Percentiles rank a stretch among this genome's conserved stretches.
These are phyloP conservation scores for Pseudognaphalium luteoalbum DNA, from an alignment of 129 eudicot species.

Conservation along the genomic window DNA sequence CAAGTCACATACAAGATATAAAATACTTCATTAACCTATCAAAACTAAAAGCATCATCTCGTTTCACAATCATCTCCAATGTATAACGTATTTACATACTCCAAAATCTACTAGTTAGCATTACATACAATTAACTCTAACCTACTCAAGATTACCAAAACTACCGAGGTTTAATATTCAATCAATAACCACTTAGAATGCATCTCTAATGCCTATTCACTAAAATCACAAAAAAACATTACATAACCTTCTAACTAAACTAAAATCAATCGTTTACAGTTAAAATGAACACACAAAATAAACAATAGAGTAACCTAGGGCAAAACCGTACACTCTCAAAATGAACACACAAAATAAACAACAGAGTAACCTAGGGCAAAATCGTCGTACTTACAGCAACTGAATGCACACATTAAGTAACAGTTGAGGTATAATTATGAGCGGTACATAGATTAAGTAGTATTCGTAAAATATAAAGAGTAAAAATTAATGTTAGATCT, in stretches of 20 bases:
- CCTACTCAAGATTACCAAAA: neutral
- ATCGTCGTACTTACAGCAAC: neutral
- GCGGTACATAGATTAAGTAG: neutral
- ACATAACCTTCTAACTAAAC: neutral
- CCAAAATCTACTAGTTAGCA: neutral
- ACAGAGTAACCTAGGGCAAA: conserved; percentile 27
- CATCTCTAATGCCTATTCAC: neutral
- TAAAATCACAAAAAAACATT: neutral
- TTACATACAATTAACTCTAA: neutral
- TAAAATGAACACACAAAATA: neutral
- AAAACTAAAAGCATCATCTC: neutral
- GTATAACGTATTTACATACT: neutral
- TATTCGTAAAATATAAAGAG: too few species aligned
- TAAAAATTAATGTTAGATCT: neutral
- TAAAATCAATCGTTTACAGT: too few species aligned
- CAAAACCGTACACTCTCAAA: neutral
- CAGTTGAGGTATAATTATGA: neutral
- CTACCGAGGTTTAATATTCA: neutral
- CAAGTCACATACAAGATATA: conserved; percentile 26
- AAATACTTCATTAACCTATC: conserved; percentile 14
- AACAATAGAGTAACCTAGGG: neutral
- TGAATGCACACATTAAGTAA: neutral
- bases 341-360: conserved; percentile 7
- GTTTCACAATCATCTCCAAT: neutral
- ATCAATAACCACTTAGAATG: neutral